Evolutionary conservation across 179 eudicot species (phyloP), one percentile per base, ranked within the genome.

Genomic region (Actinidia polygama): DNA sequence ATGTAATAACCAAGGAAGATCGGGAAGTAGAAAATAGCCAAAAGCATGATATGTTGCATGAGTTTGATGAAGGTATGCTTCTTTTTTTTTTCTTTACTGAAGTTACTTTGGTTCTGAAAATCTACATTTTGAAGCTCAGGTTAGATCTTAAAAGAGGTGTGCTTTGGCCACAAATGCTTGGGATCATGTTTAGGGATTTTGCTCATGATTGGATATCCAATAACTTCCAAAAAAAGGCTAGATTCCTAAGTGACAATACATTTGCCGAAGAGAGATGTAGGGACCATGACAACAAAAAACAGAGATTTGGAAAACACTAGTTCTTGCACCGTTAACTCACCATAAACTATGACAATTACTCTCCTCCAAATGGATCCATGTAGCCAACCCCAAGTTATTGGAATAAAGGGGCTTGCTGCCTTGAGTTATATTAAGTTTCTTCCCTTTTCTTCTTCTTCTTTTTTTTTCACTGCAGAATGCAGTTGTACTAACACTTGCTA

Each of bases 1-100:
- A 95, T 87, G 98, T 95, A 84, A 81, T 95, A 83, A 94, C 98
- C 26, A 84, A 86, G 83, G 94, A 94, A 81, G 90, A 85, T 55
- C 83, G 40, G 80, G 85, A 69, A 61, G 81, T 71, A 23, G 86
- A 74, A 78, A 83, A 82, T 73, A 82, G 72, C 74, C 87, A 85
- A 67, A 79, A 71, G 73, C 66, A 15, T 46, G 85, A 68, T 30
- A 78, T 77, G 51, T 63, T 81, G 30, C 79, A 85, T 30, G 87
- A 86, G 51, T 36, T 44, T n/a, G 58, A 57, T 72, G 86, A 72
- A 84, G 97, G 95, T 93, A 73, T 53, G 66, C 59, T 70, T 23
- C 75, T 69, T 76, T 14, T 40, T 44, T 18, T 57, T 9, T 30
- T 73, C 21, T 21, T 14, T 63, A 14, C 24, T 14, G 15, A 46